Percentiles rank a stretch among this genome's conserved stretches.
phyloP scores from a whole-genome alignment of 2,329 filamentous ascomycete species.

The Herpotrichia juniperi region DNA sequence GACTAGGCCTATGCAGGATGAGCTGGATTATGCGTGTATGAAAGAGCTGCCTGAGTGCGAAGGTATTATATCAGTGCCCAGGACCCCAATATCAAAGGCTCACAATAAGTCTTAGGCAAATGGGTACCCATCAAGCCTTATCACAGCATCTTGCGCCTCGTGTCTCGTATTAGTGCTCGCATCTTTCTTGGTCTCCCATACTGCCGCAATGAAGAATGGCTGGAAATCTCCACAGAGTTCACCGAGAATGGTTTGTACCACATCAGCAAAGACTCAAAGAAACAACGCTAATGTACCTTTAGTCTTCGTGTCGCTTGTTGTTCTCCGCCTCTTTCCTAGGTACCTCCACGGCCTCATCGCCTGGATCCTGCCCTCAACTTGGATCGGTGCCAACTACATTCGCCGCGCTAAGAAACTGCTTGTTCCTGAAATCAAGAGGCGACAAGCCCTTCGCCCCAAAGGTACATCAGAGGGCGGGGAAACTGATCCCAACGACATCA shows the following conservation, averaged over 20 bases:
- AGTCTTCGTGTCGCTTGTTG: slow-evolving; percentile 47
- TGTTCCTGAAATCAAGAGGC: slow-evolving; percentile 9
- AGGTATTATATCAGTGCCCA: slow-evolving; percentile 3
- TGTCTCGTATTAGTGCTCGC: slow-evolving; percentile 55
- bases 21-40: slow-evolving; percentile 5
- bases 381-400: slow-evolving; percentile 9
- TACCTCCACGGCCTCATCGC: slow-evolving; percentile 3
- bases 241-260: too few relatives aligned
- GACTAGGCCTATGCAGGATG: slow-evolving; percentile 5
- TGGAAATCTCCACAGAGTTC: slow-evolving; percentile 57
- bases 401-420: slow-evolving; percentile 12
- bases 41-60: slow-evolving; percentile 6
- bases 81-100: too few relatives aligned
- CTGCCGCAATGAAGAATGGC: slow-evolving; percentile 52
- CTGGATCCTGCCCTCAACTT: slow-evolving; percentile 9
- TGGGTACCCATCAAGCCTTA: slow-evolving; percentile 48
- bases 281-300: too few relatives aligned
- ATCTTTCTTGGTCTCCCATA: slow-evolving; percentile 57
- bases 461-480: slow-evolving; percentile 2
- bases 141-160: slow-evolving; percentile 52
- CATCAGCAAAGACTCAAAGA: background rate
- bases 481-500: background rate
- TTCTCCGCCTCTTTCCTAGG: slow-evolving; percentile 17
- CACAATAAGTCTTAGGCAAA: too few relatives aligned
- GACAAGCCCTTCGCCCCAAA: background rate